Base-by-base conservation (phyloP, 352 stramenopile species). In the Thalassiosira livingstoniorum region DNA sequence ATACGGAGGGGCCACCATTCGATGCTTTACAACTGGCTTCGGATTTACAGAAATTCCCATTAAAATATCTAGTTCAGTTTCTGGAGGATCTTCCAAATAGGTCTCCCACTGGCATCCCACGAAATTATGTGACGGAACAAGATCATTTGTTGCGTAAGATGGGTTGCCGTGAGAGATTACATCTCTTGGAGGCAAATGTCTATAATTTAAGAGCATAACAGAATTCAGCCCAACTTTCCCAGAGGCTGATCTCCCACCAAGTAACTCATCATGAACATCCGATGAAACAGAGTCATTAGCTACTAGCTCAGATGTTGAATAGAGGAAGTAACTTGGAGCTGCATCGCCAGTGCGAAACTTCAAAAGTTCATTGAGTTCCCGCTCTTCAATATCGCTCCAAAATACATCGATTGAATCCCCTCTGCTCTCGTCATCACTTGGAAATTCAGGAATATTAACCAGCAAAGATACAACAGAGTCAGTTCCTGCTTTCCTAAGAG, bases 331-430 rank as follows among this genome's bases (percentile, higher is more conserved):
- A 25, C 82, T 90, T 15, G 90, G 90, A 69, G 74, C 82, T 51
- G 82, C 85, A 87, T 94, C 88, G 66, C 76, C 80, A 7, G 85
- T 83, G 4, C 88, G 87, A 83, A 94, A 92, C 1, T 92, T 70
- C 15, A 83, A 37, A 13, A 93, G 57, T 57, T 88, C 77, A 45
- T 74, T 32, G 23, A 85, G 53, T 54, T 88, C 81, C 64, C 43
- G 66, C n/a, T 70, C 23, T 67, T 88, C 63, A 43, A 87, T 2
- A 35, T 75, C 54, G 55, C 73, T 43, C 79, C 79, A 86, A 64
- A 82, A 80, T 67, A 75, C 37, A 58, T 78, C 29, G 53, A 2
- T 58, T 10, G 11, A 29, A 51, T 67, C 58, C 11, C 13, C 10
- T 27, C n/a, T 32, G n/a, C 27, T 58, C 21, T 47, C 21, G 37